These are phyloP conservation scores for Populus trichocarpa DNA, from an alignment of 441 rosid genomes.

Conservation along the genomic window DNA sequence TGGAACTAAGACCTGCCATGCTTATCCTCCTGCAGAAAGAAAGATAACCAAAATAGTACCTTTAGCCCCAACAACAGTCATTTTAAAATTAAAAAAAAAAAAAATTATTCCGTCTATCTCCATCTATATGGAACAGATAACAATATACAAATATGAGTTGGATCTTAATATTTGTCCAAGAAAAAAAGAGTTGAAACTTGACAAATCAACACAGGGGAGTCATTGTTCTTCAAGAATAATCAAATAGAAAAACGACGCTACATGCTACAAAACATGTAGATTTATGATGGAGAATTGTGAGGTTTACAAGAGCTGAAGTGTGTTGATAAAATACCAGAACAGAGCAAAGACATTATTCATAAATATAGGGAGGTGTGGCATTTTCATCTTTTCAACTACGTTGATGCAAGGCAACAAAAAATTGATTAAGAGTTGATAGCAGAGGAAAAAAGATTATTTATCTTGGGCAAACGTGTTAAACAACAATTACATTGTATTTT, in stretches of 20 bases:
- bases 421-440: not conserved
- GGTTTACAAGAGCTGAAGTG: not conserved
- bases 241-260: not conserved
- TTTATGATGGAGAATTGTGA: not conserved
- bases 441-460: not conserved
- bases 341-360: not conserved
- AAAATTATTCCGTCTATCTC: not conserved
- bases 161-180: not conserved
- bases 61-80: no score
- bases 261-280: not conserved
- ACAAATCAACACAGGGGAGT: not conserved
- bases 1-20: slow-evolving; percentile 94
- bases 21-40: slow-evolving; percentile 73
- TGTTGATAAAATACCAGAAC: not conserved
- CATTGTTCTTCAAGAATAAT: not conserved
- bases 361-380: not conserved
- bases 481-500: not conserved
- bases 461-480: not conserved
- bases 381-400: not conserved
- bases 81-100: not conserved
- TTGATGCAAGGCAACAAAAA: not conserved
- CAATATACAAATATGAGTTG: not conserved
- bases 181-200: not conserved
- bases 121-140: not conserved
- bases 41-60: not conserved